Percentiles rank a stretch among this genome's conserved stretches.
Conservation (phyloP, 129 eudicot species). For the Pulicaria dysenterica region DNA sequence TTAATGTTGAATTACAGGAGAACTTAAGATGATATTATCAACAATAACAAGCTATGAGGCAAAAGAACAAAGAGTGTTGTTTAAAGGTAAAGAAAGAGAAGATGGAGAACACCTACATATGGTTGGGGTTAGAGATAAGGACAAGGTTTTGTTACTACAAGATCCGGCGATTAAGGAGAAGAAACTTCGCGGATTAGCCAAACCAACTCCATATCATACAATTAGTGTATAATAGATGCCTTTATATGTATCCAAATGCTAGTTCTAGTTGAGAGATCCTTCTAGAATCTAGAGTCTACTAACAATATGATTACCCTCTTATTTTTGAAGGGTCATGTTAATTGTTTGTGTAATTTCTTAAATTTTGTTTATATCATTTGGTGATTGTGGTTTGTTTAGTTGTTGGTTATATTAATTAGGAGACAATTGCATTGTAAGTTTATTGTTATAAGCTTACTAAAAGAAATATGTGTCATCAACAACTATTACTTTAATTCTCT, state of each 20-base stretch:
- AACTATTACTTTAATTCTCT: too few relatives aligned
- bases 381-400: background rate
- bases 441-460: too few relatives aligned
- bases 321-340: slow-evolving; percentile 25
- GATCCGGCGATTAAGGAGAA: slow-evolving; percentile 80
- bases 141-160: slow-evolving; percentile 70
- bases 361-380: background rate
- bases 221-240: slow-evolving; percentile 51
- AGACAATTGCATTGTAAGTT: too few relatives aligned
- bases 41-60: slow-evolving; percentile 53
- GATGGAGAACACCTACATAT: slow-evolving; percentile 75
- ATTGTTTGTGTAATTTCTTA: background rate
- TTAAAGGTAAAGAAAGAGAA: slow-evolving; percentile 83
- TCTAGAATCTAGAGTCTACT: background rate
- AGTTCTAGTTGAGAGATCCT: too few relatives aligned
- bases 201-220: slow-evolving; percentile 44
- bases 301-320: slow-evolving; percentile 9
- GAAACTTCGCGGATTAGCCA: slow-evolving; percentile 43
- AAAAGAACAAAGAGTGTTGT: slow-evolving; percentile 75
- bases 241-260: too few relatives aligned
- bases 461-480: too few relatives aligned
- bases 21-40: slow-evolving; percentile 63
- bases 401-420: too few relatives aligned
- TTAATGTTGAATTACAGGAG: slow-evolving; percentile 47
- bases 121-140: slow-evolving; percentile 82